Conservation (phyloP, 1,284 basidiomycete species). For the Schizopora paradoxa region DNA sequence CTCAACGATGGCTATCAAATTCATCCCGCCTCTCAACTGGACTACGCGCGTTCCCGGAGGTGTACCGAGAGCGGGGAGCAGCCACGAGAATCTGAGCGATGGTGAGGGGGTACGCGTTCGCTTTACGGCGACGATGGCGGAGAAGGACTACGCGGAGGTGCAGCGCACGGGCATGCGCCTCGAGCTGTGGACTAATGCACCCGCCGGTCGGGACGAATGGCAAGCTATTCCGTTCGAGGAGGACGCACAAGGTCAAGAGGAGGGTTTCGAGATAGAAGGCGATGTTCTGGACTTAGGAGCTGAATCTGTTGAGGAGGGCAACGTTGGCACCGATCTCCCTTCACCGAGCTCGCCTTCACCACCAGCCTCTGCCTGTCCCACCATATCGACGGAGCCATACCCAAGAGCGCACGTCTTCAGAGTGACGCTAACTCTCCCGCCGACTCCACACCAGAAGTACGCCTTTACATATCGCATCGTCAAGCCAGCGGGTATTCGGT, state of each 20-base stretch:
- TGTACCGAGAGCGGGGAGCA: conserved; percentile 13
- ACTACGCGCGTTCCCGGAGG: conserved; percentile 3
- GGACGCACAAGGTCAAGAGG: conserved; percentile 2
- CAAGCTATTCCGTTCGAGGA: conserved; percentile 33
- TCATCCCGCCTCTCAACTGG: no score
- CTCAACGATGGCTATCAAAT: no score
- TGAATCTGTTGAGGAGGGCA: no score
- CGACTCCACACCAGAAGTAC: conserved; percentile 15
- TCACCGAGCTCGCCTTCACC: neutral
- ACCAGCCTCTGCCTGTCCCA: neutral
- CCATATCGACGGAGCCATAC: conserved; percentile 2
- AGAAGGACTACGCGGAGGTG: conserved; percentile 31
- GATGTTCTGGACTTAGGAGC: conserved; percentile 11
- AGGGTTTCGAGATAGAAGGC: neutral
- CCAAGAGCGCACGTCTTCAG: conserved; percentile 10
- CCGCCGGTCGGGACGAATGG: conserved; percentile 33
- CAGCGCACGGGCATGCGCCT: conserved; percentile 31
- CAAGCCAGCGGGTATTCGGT: conserved; percentile 37
- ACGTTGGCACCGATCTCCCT: no score
- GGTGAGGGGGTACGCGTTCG: conserved; percentile 28
- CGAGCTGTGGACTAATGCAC: conserved; percentile 45
- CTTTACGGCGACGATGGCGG: conserved; percentile 34
- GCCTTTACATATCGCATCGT: conserved; percentile 42
- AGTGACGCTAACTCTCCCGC: conserved; percentile 16
- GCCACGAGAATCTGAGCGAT: conserved; percentile 17